These are phyloP conservation scores for Diutina catenulata DNA, from an alignment of 1,139 yeast species.

Conservation along the genomic window DNA sequence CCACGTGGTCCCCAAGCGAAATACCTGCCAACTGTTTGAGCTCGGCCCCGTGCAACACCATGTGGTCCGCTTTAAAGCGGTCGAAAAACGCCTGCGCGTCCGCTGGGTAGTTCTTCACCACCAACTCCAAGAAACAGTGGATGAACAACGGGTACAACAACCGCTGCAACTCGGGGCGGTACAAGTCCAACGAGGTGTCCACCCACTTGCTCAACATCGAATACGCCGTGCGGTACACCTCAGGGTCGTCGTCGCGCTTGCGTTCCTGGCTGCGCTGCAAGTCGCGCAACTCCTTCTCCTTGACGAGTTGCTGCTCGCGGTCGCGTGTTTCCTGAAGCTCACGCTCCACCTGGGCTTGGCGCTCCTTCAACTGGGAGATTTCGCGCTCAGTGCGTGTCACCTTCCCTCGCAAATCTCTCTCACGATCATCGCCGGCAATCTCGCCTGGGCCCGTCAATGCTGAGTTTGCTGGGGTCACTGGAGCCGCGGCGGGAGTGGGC, in stretches of 20 bases:
- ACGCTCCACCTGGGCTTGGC: slow-evolving; percentile 22
- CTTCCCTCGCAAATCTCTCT: background rate
- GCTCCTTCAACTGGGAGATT: slow-evolving; percentile 30
- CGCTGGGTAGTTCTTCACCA: slow-evolving; percentile 45
- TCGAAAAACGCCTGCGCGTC: slow-evolving; percentile 70
- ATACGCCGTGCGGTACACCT: slow-evolving; percentile 67
- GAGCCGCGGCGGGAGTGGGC: slow-evolving; percentile 43
- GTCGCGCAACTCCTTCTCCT: slow-evolving; percentile 31
- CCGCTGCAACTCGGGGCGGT: slow-evolving; percentile 78
- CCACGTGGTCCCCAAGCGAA: slow-evolving; percentile 67
- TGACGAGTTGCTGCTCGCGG: slow-evolving; percentile 27
- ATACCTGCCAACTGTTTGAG: slow-evolving; percentile 61
- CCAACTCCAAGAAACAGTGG: slow-evolving; percentile 73
- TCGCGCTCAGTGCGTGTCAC: slow-evolving; percentile 11
- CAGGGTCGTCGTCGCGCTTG: slow-evolving; percentile 46
- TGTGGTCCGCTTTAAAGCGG: slow-evolving; percentile 63
- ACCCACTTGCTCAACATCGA: slow-evolving; percentile 78
- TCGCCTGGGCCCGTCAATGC: slow-evolving; percentile 27
- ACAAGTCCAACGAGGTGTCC: slow-evolving; percentile 81
- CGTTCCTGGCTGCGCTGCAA: slow-evolving; percentile 28
- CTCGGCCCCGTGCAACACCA: slow-evolving; percentile 68
- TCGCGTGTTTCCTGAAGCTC: slow-evolving; percentile 30
- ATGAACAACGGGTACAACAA: slow-evolving; percentile 84
- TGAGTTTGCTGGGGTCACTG: slow-evolving; percentile 32
- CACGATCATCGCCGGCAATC: slow-evolving; percentile 6